Conservation (phyloP, 2,329 filamentous ascomycete species). For the Beauveria pseudobassiana region DNA sequence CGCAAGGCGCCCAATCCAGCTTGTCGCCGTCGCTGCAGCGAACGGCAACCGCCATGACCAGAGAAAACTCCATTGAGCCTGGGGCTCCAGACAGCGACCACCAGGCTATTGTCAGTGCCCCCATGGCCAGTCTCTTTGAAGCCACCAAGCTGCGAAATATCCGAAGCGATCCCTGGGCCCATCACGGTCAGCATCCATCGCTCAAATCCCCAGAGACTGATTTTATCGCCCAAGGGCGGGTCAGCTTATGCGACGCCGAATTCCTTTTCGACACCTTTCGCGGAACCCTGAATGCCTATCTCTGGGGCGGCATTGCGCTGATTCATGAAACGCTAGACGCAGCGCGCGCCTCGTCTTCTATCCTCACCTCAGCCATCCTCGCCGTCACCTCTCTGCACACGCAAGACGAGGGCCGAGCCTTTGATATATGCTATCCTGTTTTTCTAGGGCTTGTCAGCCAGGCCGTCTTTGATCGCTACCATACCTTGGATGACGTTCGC, state of each 20-base stretch:
- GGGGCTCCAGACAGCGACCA: conserved; percentile 16
- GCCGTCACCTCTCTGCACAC: conserved; percentile 25
- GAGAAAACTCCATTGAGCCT: conserved; percentile 24
- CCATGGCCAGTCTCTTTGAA: conserved; percentile 26
- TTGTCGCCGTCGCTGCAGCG: conserved; percentile 16
- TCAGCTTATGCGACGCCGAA: conserved; percentile 21
- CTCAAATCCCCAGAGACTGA: conserved; percentile 17
- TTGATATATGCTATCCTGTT: conserved; percentile 49
- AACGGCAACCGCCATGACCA: conserved; percentile 23
- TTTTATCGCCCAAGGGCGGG: conserved; percentile 23
- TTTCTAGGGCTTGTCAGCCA: conserved; percentile 50
- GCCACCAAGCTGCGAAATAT: conserved; percentile 27
- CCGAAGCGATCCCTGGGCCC: conserved; percentile 22
- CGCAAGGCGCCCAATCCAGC: neutral
- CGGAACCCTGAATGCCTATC: conserved; percentile 24
- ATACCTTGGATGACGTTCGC: conserved; percentile 51
- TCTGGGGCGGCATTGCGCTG: conserved; percentile 26
- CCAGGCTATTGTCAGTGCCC: conserved; percentile 23
- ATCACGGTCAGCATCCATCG: conserved; percentile 7
- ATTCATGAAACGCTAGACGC: conserved; percentile 22
- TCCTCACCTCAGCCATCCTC: conserved; percentile 25
- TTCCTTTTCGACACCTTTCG: conserved; percentile 21
- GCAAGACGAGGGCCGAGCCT: conserved; percentile 33
- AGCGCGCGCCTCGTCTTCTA: conserved; percentile 21
- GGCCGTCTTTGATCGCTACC: conserved; percentile 45